Base-by-base conservation (phyloP, 2,329 filamentous ascomycete species). In the Thielaviopsis populi region DNA sequence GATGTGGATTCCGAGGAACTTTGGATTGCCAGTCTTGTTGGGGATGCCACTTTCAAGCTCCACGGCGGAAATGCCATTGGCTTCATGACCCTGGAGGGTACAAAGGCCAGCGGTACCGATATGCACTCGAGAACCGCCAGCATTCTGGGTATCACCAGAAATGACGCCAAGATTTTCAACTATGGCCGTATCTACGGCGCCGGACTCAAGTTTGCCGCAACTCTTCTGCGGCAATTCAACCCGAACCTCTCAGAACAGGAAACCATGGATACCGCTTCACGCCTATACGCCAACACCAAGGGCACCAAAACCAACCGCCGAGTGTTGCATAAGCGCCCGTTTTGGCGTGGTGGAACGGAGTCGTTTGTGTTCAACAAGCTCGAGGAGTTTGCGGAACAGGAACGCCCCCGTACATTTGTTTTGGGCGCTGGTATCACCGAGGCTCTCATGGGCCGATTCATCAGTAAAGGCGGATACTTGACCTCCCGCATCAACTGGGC, bases 121-220 rank as follows among this genome's bases (percentile, higher is more conserved):
- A 76, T 97, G 64, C 92, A 99, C 74, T 96, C 91, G 6, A 88
- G 92, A 40, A 99, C 94, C 33, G 95, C 94, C 1, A 80, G 82
- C 5, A 99, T 99, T 65, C 75, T 99, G 1, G 92, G 91, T 6
- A 99, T 99, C 67, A 95, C 90, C 1, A 83, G 94, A 67, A 96
- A 96, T 70, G 85, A 96, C 70, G 94, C 94, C 65, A 99, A 99
- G 72, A 84, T 99, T 0, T 99, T 99, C 79, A 99, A 99, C 73
- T 99, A 99, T 70, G 95, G 95, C 7, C 89, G 95, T 48, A 99
- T 99, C 59, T 99, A 99, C 71, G 95, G 94, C n/a, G 95, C 94
- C 3, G 95, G 94, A 0, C 77, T 97, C 61, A 95, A 91, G 69
- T 99, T 99, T 71, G 94, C 94, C 0, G 85, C 88, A 1, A 95